Evolutionary conservation across 2,329 filamentous ascomycete genomes (phyloP).

Genomic region (Penicillium sp.): DNA sequence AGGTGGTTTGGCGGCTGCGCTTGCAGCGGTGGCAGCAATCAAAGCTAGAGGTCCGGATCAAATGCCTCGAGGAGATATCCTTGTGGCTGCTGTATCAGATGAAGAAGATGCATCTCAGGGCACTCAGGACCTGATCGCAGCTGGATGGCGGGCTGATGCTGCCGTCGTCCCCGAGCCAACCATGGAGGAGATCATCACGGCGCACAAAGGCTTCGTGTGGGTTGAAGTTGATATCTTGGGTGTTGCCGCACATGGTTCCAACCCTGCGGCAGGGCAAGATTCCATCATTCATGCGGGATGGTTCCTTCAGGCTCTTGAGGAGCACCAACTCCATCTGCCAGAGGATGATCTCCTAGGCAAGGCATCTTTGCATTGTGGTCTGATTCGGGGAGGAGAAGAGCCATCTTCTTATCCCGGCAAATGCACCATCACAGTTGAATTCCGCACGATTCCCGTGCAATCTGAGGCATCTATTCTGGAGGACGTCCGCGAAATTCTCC

Average conservation of each 20-base stretch:
- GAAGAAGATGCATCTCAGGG: slow-evolving; percentile 55
- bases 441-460: slow-evolving; percentile 50
- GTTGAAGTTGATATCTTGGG: slow-evolving; percentile 35
- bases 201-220: slow-evolving; percentile 54
- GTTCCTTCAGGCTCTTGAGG: slow-evolving; percentile 49
- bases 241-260: slow-evolving; percentile 37
- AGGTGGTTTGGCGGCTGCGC: slow-evolving; percentile 49
- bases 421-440: slow-evolving; percentile 52
- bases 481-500: slow-evolving; percentile 42
- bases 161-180: slow-evolving; percentile 55
- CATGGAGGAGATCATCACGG: slow-evolving; percentile 41
- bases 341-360: slow-evolving; percentile 37
- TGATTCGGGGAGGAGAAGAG: slow-evolving; percentile 55
- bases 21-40: slow-evolving; percentile 43
- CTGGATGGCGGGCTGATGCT: slow-evolving; percentile 55
- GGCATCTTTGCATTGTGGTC: slow-evolving; percentile 49
- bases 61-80: slow-evolving; percentile 50
- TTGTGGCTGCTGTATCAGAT: slow-evolving; percentile 56
- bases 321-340: slow-evolving; percentile 40
- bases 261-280: slow-evolving; percentile 49
- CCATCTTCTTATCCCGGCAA: slow-evolving; percentile 52
- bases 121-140: slow-evolving; percentile 51
- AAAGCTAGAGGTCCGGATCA: slow-evolving; percentile 28
- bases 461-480: slow-evolving; percentile 36
- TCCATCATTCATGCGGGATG: slow-evolving; percentile 52